Conservation (phyloP, 495 filamentous ascomycete genomes). For the Extremus antarcticus region DNA sequence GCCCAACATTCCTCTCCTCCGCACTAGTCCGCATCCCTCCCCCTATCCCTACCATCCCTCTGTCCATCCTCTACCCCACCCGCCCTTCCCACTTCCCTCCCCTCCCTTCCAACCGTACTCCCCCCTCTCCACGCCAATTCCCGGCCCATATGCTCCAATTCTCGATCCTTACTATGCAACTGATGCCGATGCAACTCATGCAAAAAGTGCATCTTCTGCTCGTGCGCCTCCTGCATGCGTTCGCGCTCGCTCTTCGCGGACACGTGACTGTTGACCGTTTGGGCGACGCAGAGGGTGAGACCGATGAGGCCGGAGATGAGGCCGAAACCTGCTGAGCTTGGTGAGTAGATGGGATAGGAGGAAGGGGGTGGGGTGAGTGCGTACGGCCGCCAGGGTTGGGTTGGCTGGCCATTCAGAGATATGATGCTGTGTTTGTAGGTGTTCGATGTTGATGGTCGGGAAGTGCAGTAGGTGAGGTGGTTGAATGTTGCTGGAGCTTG, state of each 20-base stretch:
- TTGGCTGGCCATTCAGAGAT: neutral
- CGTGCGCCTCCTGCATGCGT: constrained; percentile 2
- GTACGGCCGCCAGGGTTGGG: neutral
- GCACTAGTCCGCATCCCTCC: neutral
- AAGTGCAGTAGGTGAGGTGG: neutral
- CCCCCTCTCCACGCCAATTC: neutral
- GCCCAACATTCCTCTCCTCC: neutral
- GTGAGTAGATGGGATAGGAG: neutral
- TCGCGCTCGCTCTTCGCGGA: neutral
- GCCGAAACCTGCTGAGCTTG: neutral
- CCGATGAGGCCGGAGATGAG: neutral
- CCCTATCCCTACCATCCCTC: neutral
- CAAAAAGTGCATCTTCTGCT: constrained; percentile 6
- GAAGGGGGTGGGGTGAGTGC: neutral
- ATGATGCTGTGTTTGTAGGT: neutral
- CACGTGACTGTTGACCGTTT: neutral
- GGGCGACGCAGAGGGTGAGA: constrained; percentile 2
- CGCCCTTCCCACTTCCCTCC: neutral
- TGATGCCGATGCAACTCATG: constrained; percentile 5
- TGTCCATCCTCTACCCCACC: neutral
- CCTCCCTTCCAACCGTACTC: neutral
- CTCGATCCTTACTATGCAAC: neutral
- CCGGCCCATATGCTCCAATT: neutral
- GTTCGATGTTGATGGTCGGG: neutral
- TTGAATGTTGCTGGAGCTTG: no score